Evolutionary conservation across 305 asterid genomes (phyloP), one percentile per base, ranked within the genome.

Genomic region (Fraxinus latifolia): DNA sequence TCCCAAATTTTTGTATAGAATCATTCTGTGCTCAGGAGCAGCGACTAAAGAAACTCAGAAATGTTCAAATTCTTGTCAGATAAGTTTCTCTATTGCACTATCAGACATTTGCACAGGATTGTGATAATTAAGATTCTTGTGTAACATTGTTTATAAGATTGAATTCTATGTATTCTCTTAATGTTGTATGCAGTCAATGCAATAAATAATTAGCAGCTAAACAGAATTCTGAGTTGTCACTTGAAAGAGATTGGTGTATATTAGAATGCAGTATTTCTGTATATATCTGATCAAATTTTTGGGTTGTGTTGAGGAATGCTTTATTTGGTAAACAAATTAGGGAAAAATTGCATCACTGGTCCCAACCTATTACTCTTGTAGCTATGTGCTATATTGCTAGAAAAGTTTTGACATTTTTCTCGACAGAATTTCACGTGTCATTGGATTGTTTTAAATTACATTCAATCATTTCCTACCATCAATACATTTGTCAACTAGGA

Each of bases 1-100:
- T 50, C 84, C 70, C 78, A 36, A 82, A 79, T 78, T 84, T 84
- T 87, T 89, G 92, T 86, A 87, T 78, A 86, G 90, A 87, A 83
- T 86, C 83, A 85, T 77, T 83, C 83, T 74, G 86, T 76, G 86
- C 85, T 84, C 73, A 65, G 85, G 62, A 71, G 85, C 85, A 84
- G 85, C 79, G 84, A 53, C 32, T 32, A 80, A 81, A 50, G 89
- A 77, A 82, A 84, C 78, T 74, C 81, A 53, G 17, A 79, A 72
- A 53, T 77, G 84, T 27, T 82, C 6, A 77, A 81, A 70, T 70
- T 77, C 78, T 60, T 65, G 47, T 60, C 81, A 8, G 79, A 75
- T 68, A 81, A 81, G 82, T 73, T 68, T 39, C 79, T 73, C 25
- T 21, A 60, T 70, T 60, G 74, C 82, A 53, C 11, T 79, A 75